Percentiles rank a stretch among this genome's conserved stretches.
phyloP scores from a whole-genome alignment of 805 yeast species.

The Priceomyces haplophilus region DNA sequence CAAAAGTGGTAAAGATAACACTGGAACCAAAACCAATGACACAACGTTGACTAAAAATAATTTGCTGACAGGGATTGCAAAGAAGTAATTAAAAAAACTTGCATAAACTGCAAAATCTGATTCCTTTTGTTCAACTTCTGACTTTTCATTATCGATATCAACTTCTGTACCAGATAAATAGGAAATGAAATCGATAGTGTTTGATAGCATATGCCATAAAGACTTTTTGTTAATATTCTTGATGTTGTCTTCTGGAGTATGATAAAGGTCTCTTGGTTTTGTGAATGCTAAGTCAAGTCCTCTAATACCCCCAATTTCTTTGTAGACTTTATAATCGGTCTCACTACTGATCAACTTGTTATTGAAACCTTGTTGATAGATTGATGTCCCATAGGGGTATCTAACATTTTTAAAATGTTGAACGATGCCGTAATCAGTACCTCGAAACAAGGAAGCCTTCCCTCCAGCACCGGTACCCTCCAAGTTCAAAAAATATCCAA shows the following conservation, averaged over 20 bases:
- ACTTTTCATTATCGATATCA: slow-evolving; percentile 29
- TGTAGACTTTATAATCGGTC: slow-evolving; percentile 80
- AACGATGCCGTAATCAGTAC: slow-evolving; percentile 74
- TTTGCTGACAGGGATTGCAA: slow-evolving; percentile 51
- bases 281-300: slow-evolving; percentile 91
- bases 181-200: slow-evolving; percentile 57
- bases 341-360: slow-evolving; percentile 69
- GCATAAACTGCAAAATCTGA: slow-evolving; percentile 54
- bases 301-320: slow-evolving; percentile 57
- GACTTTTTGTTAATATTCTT: slow-evolving; percentile 62
- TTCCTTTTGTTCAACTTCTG: slow-evolving; percentile 12
- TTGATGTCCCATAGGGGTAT: slow-evolving; percentile 73
- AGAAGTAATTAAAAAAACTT: slow-evolving; percentile 58
- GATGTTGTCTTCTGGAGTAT: slow-evolving; percentile 71
- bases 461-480: slow-evolving; percentile 96
- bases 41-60: slow-evolving; percentile 53
- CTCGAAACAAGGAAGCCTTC: slow-evolving; percentile 74
- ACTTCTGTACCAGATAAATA: slow-evolving; percentile 35
- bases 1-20: slow-evolving; percentile 46
- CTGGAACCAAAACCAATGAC: slow-evolving; percentile 54
- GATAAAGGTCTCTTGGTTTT: slow-evolving; percentile 80
- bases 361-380: slow-evolving; percentile 83
- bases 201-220: slow-evolving; percentile 80
- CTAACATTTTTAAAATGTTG: slow-evolving; percentile 53
- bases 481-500: slow-evolving; percentile 67